Percentiles rank a stretch among this genome's conserved stretches.
phyloP scores from a whole-genome alignment of 805 yeast genomes.

The Candida chilensis region DNA sequence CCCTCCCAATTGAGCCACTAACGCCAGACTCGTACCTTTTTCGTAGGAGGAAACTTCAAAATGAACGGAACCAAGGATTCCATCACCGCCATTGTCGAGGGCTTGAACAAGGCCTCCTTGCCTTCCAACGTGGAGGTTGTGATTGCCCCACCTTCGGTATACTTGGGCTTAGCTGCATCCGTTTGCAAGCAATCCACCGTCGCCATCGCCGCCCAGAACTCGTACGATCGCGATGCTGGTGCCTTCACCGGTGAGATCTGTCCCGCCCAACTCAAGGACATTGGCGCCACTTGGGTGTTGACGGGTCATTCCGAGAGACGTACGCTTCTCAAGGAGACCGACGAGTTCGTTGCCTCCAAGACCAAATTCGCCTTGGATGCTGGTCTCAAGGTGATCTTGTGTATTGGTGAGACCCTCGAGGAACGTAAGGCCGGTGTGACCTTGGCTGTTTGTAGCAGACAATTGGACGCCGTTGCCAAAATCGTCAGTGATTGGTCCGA shows the following conservation, averaged over 20 bases:
- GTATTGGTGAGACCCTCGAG: constrained; percentile 96
- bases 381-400: constrained; percentile 86
- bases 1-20: too few species aligned
- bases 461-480: constrained; percentile 80
- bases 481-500: constrained; percentile 81
- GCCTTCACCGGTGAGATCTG: constrained; percentile 98
- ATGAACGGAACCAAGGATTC: constrained; percentile 92
- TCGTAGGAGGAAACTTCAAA: constrained; percentile 99
- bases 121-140: constrained; percentile 85
- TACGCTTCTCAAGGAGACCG: constrained; percentile 82
- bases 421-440: constrained; percentile 89
- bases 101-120: constrained; percentile 71
- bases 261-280: constrained; percentile 80
- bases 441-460: constrained; percentile 78
- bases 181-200: constrained; percentile 65
- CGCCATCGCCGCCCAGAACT: constrained; percentile 84
- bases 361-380: constrained; percentile 86
- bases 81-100: constrained; percentile 73
- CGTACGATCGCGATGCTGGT: constrained; percentile 81
- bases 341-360: constrained; percentile 88
- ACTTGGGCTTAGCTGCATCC: constrained; percentile 68
- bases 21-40: constrained; percentile 73
- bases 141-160: constrained; percentile 93
- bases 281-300: constrained; percentile 90
- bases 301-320: constrained; percentile 99